These are phyloP conservation scores for Quercus rubra DNA, from an alignment of 306 rosid genomes.

Conservation along the genomic window DNA sequence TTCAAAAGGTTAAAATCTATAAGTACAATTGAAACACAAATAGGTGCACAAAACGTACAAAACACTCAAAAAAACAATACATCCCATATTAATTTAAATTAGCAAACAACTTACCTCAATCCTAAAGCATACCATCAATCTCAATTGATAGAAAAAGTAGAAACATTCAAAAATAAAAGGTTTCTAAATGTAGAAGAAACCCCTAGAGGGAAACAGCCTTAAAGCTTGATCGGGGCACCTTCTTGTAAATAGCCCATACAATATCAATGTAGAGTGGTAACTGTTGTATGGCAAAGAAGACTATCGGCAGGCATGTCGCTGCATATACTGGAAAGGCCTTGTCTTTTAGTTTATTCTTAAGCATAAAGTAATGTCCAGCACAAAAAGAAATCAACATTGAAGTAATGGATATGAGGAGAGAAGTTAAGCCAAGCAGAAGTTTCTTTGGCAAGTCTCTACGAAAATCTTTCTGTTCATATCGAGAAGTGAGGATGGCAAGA, in stretches of 20 bases:
- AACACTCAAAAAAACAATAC: too few relatives aligned
- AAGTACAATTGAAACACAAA: too few relatives aligned
- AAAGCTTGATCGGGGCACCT: neutral
- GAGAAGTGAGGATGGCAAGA: conserved; percentile 10
- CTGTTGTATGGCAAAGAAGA: neutral
- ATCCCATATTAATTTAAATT: too few relatives aligned
- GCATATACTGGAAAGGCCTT: neutral
- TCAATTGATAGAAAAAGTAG: too few relatives aligned
- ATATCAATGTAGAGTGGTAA: conserved; percentile 8
- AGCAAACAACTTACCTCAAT: too few relatives aligned
- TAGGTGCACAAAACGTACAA: too few relatives aligned
- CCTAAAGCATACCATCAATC: too few relatives aligned
- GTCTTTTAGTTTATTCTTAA: neutral
- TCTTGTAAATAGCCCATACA: neutral
- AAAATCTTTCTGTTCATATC: neutral
- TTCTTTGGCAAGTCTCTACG: neutral
- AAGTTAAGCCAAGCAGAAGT: conserved; percentile 5
- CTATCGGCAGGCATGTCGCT: neutral
- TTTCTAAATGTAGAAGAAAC: too few relatives aligned
- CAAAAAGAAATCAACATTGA: conserved; percentile 6
- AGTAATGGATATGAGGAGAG: conserved; percentile 9
- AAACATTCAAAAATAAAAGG: too few relatives aligned
- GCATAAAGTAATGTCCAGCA: neutral
- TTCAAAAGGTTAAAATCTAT: too few relatives aligned
- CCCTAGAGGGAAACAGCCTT: neutral